A percentile compares a stretch with the other conserved stretches of the same genome.
Evolutionary conservation across 1,139 yeast species (phyloP).

Genomic region (Kodamaea sp.): DNA sequence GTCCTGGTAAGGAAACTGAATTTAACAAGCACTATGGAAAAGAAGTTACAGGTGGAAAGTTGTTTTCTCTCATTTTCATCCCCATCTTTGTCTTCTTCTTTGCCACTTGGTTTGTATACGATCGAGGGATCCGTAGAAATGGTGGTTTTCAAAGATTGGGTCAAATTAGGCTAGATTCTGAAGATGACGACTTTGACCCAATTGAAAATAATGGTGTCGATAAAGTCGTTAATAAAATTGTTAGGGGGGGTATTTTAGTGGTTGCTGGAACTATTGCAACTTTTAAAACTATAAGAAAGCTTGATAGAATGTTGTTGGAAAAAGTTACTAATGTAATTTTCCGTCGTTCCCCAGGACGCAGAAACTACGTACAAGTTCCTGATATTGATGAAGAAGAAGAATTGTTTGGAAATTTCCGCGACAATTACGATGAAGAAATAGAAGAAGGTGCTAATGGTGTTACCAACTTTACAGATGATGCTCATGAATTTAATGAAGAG

Average conservation of each 20-base stretch:
- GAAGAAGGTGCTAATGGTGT: conserved; percentile 24
- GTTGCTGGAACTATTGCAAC: conserved; percentile 44
- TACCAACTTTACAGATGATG: conserved; percentile 1
- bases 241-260: conserved; percentile 57
- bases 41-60: conserved; percentile 52
- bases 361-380: conserved; percentile 45
- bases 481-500: conserved; percentile 11
- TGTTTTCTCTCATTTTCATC: conserved; percentile 50
- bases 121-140: conserved; percentile 73
- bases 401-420: conserved; percentile 46
- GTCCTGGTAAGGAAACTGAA: conserved; percentile 83
- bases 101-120: conserved; percentile 72
- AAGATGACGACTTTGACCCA: conserved; percentile 56
- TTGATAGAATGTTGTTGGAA: conserved; percentile 36
- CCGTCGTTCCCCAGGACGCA: conserved; percentile 39
- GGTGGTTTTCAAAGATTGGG: conserved; percentile 82
- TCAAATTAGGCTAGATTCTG: conserved; percentile 74
- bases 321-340: conserved; percentile 34
- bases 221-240: conserved; percentile 56
- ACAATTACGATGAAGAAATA: conserved; percentile 48
- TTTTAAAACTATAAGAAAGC: conserved; percentile 32
- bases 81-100: conserved; percentile 57
- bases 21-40: conserved; percentile 57
- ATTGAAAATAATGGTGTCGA: conserved; percentile 68
- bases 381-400: conserved; percentile 45